phyloP scores from a whole-genome alignment of 768 basidiomycete species.

The Russula olivacea region DNA sequence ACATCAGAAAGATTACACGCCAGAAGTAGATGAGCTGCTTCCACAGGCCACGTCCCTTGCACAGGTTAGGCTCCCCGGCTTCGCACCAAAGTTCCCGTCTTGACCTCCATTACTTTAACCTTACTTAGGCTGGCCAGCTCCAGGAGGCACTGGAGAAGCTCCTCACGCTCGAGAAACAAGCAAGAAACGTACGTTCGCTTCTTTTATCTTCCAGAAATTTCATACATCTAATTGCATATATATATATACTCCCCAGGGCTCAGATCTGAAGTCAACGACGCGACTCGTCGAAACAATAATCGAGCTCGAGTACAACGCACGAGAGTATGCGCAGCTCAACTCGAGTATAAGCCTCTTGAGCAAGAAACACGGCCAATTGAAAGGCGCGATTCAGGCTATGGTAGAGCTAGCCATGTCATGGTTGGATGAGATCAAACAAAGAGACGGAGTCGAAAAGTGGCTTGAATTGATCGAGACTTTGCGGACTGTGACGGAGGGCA shows the following conservation, averaged over 20 bases:
- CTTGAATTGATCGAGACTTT: conserved; percentile 85
- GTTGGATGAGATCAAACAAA: conserved; percentile 67
- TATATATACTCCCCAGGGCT: conserved; percentile 49
- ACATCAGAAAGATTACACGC: conserved; percentile 81
- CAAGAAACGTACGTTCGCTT: conserved; percentile 85
- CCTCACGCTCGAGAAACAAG: conserved; percentile 86
- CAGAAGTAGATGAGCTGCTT: conserved; percentile 72
- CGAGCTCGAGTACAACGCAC: conserved; percentile 65
- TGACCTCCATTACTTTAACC: background rate
- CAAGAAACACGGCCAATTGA: conserved; percentile 97
- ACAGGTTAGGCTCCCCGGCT: conserved; percentile 47
- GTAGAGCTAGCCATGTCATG: conserved; percentile 82
- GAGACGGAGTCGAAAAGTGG: conserved; percentile 69
- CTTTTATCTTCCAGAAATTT: conserved; percentile 13
- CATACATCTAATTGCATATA: background rate
- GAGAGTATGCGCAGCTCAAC: conserved; percentile 67
- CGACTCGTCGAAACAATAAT: conserved; percentile 71
- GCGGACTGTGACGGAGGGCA: conserved; percentile 91
- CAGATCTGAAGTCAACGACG: conserved; percentile 89
- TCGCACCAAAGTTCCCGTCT: background rate
- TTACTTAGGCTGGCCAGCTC: conserved; percentile 73
- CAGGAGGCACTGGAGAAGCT: conserved; percentile 89
- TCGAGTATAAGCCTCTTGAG: conserved; percentile 60
- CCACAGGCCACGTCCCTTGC: conserved; percentile 61
- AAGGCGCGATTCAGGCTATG: conserved; percentile 83